A percentile compares a stretch with the other conserved stretches of the same genome.
phyloP scores from a whole-genome alignment of 169 alveolate genomes.

The Perkinsus chesapeaki region DNA sequence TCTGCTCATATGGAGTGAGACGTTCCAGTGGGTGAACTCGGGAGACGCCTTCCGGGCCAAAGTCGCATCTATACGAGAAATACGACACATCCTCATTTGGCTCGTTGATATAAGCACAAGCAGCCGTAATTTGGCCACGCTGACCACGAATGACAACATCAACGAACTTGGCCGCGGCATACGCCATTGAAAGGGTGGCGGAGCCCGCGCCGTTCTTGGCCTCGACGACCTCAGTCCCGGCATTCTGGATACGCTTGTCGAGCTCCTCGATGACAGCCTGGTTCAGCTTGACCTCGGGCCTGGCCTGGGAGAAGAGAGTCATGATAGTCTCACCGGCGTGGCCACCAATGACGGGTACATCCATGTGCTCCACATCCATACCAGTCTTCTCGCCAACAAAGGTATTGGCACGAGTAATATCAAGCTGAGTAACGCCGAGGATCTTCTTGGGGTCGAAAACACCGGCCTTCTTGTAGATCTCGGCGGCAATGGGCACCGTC shows the following conservation, averaged over 20 bases:
- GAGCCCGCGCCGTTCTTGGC: constrained; percentile 17
- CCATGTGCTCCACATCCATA: constrained; percentile 8
- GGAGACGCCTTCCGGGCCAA: neutral
- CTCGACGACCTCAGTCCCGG: constrained; percentile 27
- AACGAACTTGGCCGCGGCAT: constrained; percentile 7
- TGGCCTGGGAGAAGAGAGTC: constrained; percentile 20
- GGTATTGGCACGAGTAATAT: constrained; percentile 42
- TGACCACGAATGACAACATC: neutral
- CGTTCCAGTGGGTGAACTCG: neutral
- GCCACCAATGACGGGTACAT: constrained; percentile 45
- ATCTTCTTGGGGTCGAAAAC: constrained; percentile 34
- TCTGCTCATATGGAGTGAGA: neutral
- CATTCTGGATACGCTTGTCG: constrained; percentile 26
- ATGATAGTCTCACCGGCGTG: constrained; percentile 34
- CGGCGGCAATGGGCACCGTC: constrained; percentile 20
- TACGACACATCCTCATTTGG: constrained; percentile 10
- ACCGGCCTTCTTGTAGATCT: constrained; percentile 26
- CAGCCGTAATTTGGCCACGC: constrained; percentile 17
- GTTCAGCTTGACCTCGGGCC: neutral
- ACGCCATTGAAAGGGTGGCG: constrained; percentile 10
- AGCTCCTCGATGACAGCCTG: constrained; percentile 1
- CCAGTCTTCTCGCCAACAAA: constrained; percentile 38
- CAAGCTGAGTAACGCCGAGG: constrained; percentile 44
- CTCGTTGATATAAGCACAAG: constrained; percentile 28
- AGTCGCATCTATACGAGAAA: neutral